Percentiles rank a stretch among this genome's conserved stretches.
Evolutionary conservation across 2,329 filamentous ascomycete species (phyloP).

Genomic region (Phyllosticta capitalensis): DNA sequence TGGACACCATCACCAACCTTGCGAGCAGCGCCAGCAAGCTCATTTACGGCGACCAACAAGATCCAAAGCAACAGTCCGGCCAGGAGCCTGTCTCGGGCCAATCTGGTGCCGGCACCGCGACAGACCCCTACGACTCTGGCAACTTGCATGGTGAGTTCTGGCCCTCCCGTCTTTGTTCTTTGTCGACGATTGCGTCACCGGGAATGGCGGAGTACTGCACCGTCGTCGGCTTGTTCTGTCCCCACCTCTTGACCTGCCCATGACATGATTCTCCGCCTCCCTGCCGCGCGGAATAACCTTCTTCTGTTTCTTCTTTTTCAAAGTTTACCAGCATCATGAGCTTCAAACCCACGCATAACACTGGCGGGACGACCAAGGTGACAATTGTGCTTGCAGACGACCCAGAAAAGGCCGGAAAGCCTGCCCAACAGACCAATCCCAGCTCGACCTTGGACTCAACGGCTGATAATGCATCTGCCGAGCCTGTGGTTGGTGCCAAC

Average conservation of each 20-base stretch:
- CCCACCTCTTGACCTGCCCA: not conserved
- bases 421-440: not conserved
- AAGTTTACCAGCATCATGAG: not conserved
- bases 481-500: not conserved
- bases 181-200: not conserved
- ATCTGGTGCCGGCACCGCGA: conserved; percentile 54
- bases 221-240: not conserved
- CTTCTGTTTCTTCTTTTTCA: not conserved
- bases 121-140: conserved; percentile 70
- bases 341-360: not conserved
- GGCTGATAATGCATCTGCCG: not conserved
- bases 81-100: conserved; percentile 65
- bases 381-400: not conserved
- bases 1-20: conserved; percentile 32
- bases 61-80: conserved; percentile 27
- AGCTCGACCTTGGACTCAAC: not conserved
- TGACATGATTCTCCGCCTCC: not conserved
- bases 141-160: conserved; percentile 51
- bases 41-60: conserved; percentile 25
- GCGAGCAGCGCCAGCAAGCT: conserved; percentile 25
- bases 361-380: not conserved
- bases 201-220: not conserved
- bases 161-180: not conserved
- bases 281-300: not conserved
- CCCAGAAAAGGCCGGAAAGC: conserved; percentile 4